These are phyloP conservation scores for Penicillium arizonense DNA, from an alignment of 495 filamentous ascomycete genomes.

Conservation along the genomic window DNA sequence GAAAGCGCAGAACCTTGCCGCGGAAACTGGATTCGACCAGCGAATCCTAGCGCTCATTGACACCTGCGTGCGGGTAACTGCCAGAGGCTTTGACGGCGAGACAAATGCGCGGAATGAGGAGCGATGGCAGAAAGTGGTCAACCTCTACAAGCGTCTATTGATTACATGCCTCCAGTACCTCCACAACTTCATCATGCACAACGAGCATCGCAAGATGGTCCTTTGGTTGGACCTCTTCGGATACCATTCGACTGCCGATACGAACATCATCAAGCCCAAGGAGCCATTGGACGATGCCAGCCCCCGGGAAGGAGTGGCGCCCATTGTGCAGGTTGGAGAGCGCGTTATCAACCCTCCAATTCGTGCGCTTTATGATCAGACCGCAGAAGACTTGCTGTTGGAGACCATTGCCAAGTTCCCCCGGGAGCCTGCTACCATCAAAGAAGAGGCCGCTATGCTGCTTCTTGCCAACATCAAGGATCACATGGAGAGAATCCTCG, in stretches of 20 bases:
- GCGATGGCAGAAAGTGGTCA: slow-evolving; percentile 72
- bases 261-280: slow-evolving; percentile 49
- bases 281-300: slow-evolving; percentile 40
- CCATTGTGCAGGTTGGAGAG: slow-evolving; percentile 45
- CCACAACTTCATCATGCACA: slow-evolving; percentile 89
- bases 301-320: slow-evolving; percentile 41
- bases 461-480: slow-evolving; percentile 50
- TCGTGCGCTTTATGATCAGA: slow-evolving; percentile 46
- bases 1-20: slow-evolving; percentile 82
- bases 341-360: slow-evolving; percentile 46
- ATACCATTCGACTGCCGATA: slow-evolving; percentile 53
- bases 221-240: slow-evolving; percentile 89
- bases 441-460: slow-evolving; percentile 51
- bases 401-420: slow-evolving; percentile 50
- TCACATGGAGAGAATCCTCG: slow-evolving; percentile 50
- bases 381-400: slow-evolving; percentile 44
- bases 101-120: slow-evolving; percentile 61
- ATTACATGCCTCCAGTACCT: slow-evolving; percentile 88
- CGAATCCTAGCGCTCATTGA: slow-evolving; percentile 81
- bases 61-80: slow-evolving; percentile 82
- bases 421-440: slow-evolving; percentile 46
- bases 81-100: slow-evolving; percentile 85
- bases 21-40: slow-evolving; percentile 73
- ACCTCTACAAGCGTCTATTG: slow-evolving; percentile 78
- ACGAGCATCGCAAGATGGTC: slow-evolving; percentile 86